Base-by-base conservation (phyloP, 176 grass and related monocot genomes). In the Triticum dicoccoides region DNA sequence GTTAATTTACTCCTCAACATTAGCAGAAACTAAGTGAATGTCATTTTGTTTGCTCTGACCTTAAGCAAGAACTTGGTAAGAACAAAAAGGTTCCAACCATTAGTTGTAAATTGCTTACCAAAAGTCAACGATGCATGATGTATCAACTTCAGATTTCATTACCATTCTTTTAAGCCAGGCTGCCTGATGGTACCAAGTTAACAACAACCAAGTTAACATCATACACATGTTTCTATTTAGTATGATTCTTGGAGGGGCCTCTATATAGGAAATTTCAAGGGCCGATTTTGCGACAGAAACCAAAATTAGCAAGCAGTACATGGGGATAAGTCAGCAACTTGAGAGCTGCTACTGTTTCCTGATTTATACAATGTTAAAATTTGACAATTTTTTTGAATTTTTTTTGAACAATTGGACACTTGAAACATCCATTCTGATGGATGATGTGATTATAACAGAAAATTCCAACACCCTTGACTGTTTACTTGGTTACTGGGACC, bases 71-170 rank as follows among this genome's bases (percentile, higher is more conserved):
- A 41, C 7, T 72, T 51, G 20, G 4, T 72, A 45, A 41, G 0
- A 82, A 72, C 51, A 77, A 38, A n/a, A 77, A 69, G 21, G 14
- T 75, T 38, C 62, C 9, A 58, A 25, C 77, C 32, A 10, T 11
- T n/a, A 3, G 58, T 23, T 29, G 51, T 17, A 71, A 64, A 63
- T 78, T 8, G 6, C 52, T 64, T 11, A 69, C 2, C 56, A 3
- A 3, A 90, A 65, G 73, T 90, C 84, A 79, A 73, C 32, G 1
- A 27, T 56, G 54, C 29, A 78, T 90, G 18, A 20, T 54, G 54
- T 30, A 78, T 90, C 63, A 69, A 21, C 7, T 24, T 45, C 78
- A 81, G 58, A 73, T 5, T 4, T 4, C 66, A 56, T 68, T 77
- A 15, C 58, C 58, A 52, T 51, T 29, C 51, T 64, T 80, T 49